Conservation (phyloP, 306 rosid genomes). For the Acacia crassicarpa region DNA sequence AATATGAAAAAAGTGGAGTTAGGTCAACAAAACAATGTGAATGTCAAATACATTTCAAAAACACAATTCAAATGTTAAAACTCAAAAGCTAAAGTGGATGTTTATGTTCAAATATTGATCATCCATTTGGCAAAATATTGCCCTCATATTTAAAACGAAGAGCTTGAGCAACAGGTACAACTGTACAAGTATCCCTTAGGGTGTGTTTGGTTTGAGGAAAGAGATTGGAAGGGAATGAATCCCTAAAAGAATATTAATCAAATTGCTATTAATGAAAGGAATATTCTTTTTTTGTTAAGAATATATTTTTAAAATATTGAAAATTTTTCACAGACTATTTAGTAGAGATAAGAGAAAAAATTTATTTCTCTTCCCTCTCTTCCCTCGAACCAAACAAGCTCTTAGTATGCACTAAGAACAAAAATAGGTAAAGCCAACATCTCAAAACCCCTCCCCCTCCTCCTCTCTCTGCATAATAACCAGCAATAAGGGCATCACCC, state of each 20-base stretch:
- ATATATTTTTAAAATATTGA: no score
- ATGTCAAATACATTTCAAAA: background rate
- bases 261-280: no score
- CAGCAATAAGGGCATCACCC: background rate
- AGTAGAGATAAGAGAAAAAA: no score
- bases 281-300: no score
- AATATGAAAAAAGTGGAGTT: constrained; percentile 22
- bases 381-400: no score
- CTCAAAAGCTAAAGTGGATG: background rate
- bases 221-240: no score
- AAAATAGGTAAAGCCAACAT: background rate
- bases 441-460: background rate
- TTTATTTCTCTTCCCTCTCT: no score
- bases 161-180: background rate
- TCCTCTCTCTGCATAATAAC: constrained; percentile 3
- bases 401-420: background rate
- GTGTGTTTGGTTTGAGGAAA: no score
- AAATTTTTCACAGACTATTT: no score
- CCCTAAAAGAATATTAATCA: no score
- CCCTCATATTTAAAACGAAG: background rate
- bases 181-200: background rate
- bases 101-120: background rate
- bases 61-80: background rate
- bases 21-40: constrained; percentile 26
- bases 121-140: background rate